phyloP scores from a whole-genome alignment of 805 yeast genomes.

The Schwanniomyces occidentalis region DNA sequence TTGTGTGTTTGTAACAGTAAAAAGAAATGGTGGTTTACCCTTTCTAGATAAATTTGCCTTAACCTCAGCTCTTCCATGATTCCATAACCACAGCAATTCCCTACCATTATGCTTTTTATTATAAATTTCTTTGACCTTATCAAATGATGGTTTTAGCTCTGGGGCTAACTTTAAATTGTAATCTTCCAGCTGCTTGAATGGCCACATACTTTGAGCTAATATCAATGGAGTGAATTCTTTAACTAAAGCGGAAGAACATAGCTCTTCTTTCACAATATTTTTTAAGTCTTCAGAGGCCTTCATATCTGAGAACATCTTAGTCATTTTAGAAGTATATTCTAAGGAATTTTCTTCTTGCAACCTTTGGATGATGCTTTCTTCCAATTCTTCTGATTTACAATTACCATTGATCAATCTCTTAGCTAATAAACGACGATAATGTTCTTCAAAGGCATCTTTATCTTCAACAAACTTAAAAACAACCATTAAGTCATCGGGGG shows the following conservation, averaged over 20 bases:
- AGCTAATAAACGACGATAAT: conserved; percentile 86
- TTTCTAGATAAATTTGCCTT: conserved; percentile 81
- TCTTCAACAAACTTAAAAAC: conserved; percentile 87
- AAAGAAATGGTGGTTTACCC: conserved; percentile 76
- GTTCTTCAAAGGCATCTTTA: conserved; percentile 92
- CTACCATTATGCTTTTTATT: conserved; percentile 79
- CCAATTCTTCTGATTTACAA: conserved; percentile 81
- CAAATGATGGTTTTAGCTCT: conserved; percentile 62
- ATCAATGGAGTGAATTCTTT: conserved; percentile 67
- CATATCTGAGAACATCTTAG: conserved; percentile 95
- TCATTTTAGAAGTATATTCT: conserved; percentile 91
- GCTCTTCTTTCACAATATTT: conserved; percentile 49
- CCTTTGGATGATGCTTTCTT: conserved; percentile 79
- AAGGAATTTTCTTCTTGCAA: conserved; percentile 86
- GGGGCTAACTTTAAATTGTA: conserved; percentile 59
- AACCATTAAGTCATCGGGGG: conserved; percentile 81
- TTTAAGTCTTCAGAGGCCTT: conserved; percentile 78
- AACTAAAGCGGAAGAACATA: conserved; percentile 17
- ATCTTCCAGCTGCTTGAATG: conserved; percentile 50
- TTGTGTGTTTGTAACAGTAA: conserved; percentile 83
- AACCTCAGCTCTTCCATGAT: conserved; percentile 87
- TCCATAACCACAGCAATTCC: conserved; percentile 94
- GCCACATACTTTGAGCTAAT: conserved; percentile 92
- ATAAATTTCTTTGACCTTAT: conserved; percentile 69
- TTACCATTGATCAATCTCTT: conserved; percentile 86